A percentile compares a stretch with the other conserved stretches of the same genome.
Conservation (phyloP, 2,329 filamentous ascomycete genomes). For the Aureobasidium sp. region DNA sequence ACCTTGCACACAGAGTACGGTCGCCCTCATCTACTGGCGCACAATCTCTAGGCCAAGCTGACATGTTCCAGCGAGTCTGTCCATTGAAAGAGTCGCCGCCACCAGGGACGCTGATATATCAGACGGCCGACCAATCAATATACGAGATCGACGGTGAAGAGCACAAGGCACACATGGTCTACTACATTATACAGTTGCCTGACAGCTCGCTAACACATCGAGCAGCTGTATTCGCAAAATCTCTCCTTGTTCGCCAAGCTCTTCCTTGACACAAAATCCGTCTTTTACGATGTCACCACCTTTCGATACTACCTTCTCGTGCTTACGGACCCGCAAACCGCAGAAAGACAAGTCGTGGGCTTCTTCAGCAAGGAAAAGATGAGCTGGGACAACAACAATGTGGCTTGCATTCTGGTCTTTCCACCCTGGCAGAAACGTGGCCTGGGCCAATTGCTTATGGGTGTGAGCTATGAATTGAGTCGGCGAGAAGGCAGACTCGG, state of each 20-base stretch:
- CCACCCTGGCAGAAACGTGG: constrained; percentile 92
- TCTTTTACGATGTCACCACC: constrained; percentile 91
- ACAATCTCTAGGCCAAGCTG: constrained; percentile 20
- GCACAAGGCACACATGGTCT: constrained; percentile 45
- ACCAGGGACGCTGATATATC: constrained; percentile 69
- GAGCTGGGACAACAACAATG: constrained; percentile 97
- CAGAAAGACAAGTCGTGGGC: constrained; percentile 59
- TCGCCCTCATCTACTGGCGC: neutral
- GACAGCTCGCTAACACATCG: neutral
- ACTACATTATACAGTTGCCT: neutral
- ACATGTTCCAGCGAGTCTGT: constrained; percentile 35
- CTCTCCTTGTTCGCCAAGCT: constrained; percentile 93
- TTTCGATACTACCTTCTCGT: constrained; percentile 94
- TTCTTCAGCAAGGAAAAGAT: constrained; percentile 99
- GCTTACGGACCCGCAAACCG: constrained; percentile 49
- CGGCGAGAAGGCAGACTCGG: constrained; percentile 74
- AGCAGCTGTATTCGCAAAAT: constrained; percentile 77
- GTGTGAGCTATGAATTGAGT: constrained; percentile 86
- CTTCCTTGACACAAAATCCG: constrained; percentile 95
- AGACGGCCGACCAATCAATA: constrained; percentile 71
- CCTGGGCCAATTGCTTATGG: constrained; percentile 82
- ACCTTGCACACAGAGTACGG: constrained; percentile 28
- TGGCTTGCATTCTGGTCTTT: constrained; percentile 92
- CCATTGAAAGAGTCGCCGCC: constrained; percentile 35
- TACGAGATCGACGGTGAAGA: constrained; percentile 90